Base-by-base conservation (phyloP, 495 filamentous ascomycete species). In the Penicillium ucsense region DNA sequence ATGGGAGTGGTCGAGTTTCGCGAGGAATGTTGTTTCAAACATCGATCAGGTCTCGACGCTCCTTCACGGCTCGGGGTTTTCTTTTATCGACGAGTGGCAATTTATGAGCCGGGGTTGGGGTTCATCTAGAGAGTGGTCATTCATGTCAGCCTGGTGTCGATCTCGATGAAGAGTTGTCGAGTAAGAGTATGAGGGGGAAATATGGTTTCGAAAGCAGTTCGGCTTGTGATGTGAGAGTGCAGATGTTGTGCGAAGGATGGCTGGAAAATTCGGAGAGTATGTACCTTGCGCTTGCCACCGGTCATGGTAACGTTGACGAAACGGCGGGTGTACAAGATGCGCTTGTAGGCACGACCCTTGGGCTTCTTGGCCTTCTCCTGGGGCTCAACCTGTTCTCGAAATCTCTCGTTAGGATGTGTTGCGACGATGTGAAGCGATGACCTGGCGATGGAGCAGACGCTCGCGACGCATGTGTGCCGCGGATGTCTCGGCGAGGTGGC, bases 221-320 rank as follows among this genome's bases (percentile, higher is more conserved):
- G 34, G 2, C 33, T 4, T 28, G 42, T 35, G 32, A 5, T 36
- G 50, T 36, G 12, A 31, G 36, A 32, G 31, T 38, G 29, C 30
- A 37, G 12, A n/a, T 47, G 31, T 43, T 31, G 41, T 40, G 12
- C 41, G 27, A 40, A 35, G 48, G 49, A 39, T 46, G 38, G 36
- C 31, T 46, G n/a, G 41, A 20, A 34, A 38, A 45, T 46, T 56
- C 44, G 51, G 46, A 55, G 48, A 46, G 43, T 48, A 58, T 75
- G 58, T 69, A 94, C 89, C 91, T 97, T 97, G 73, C 92, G 80
- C 91, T 99, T 99, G 72, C 92, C 92, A 72, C 92, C 92, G 49
- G 92, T 95, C 81, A 96, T 78, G 60, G 89, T 94, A 66, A 99
- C 90, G 79, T 97, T 99, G 56, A 99, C 94, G 81, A 99, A 99